Conservation (phyloP, 495 filamentous ascomycete species). For the Articulospora tetracladia region DNA sequence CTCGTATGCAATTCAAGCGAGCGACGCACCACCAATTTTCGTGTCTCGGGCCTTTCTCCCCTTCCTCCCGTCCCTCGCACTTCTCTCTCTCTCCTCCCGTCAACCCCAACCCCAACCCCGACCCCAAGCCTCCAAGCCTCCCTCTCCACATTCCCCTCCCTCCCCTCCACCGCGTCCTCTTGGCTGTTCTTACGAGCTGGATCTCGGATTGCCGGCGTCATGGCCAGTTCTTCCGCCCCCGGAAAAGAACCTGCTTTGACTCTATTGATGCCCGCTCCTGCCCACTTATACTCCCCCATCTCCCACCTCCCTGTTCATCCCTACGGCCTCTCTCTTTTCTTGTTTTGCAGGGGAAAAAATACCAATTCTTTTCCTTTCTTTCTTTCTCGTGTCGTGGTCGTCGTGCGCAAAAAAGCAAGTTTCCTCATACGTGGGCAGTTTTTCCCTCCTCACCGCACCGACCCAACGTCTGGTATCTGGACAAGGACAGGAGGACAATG, state of each 20-base stretch:
- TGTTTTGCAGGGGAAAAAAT: background rate
- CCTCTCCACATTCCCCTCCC: background rate
- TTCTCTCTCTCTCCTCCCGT: background rate
- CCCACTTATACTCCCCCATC: background rate
- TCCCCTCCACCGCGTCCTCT: background rate
- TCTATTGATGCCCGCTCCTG: background rate
- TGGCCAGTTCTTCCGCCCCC: background rate
- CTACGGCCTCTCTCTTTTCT: background rate
- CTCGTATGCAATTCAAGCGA: conserved; percentile 1
- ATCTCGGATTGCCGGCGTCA: background rate
- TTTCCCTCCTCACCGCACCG: background rate
- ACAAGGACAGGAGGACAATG: background rate
- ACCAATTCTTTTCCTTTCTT: background rate
- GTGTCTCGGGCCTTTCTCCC: background rate
- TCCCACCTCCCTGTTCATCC: background rate
- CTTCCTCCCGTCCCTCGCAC: background rate
- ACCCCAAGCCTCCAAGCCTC: background rate
- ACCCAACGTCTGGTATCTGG: background rate
- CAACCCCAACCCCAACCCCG: background rate
- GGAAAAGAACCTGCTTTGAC: background rate
- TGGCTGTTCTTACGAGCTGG: background rate
- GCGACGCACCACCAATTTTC: background rate
- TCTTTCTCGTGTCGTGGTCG: background rate
- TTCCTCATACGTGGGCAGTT: background rate
- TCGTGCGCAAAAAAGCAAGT: background rate